Evolutionary conservation across 177 flowering plant genomes (phyloP).

Genomic region (Vitis hybrid): DNA sequence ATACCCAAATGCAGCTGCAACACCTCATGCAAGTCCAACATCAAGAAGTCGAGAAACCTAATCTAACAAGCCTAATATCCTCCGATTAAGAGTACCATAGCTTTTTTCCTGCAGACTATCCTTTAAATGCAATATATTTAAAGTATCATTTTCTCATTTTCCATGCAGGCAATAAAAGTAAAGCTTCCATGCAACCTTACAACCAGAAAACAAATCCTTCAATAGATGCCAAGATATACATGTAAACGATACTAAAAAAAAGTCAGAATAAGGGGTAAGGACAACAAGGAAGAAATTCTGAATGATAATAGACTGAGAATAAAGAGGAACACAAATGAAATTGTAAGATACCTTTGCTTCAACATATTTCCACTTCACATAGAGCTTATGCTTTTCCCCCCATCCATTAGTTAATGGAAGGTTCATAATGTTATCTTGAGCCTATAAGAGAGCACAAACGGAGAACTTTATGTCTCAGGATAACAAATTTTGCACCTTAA

Average conservation of each 20-base stretch:
- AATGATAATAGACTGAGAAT: neutral
- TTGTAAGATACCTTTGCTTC: constrained; percentile 78
- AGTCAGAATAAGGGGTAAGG: neutral
- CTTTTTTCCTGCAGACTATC: no score
- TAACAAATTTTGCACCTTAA: neutral
- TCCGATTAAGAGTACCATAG: no score
- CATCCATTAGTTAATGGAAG: constrained; percentile 82
- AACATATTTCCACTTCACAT: constrained; percentile 77
- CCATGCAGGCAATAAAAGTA: no score
- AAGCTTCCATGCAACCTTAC: no score
- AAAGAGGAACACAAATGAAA: neutral
- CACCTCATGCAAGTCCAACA: no score
- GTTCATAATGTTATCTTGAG: constrained; percentile 76
- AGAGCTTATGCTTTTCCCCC: constrained; percentile 86
- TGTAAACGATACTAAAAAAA: neutral
- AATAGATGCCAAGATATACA: neutral
- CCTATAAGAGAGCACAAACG: constrained; percentile 37
- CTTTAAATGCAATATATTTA: no score
- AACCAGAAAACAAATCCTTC: no score
- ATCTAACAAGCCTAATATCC: no score
- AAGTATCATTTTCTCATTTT: no score
- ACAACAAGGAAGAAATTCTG: no score
- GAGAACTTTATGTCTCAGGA: neutral
- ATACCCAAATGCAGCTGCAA: no score
- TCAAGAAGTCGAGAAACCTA: no score